phyloP scores from a whole-genome alignment of 2,329 filamentous ascomycete genomes.

The Alternaria alternata region DNA sequence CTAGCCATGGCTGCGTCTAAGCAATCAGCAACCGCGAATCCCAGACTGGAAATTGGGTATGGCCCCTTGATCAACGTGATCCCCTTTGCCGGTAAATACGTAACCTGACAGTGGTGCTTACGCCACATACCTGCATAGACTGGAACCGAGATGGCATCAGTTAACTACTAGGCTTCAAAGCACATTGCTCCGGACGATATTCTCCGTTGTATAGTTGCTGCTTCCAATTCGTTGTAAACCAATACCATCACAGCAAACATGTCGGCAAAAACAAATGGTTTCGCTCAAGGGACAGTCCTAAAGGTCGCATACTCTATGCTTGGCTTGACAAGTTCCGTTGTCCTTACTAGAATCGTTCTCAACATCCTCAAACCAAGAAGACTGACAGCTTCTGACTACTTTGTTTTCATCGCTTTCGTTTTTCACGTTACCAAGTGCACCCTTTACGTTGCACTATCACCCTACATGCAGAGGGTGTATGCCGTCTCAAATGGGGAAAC shows the following conservation, averaged over 20 bases:
- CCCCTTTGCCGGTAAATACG: not conserved
- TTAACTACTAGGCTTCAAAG: not conserved
- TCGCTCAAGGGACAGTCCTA: constrained; percentile 21
- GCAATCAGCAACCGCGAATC: not conserved
- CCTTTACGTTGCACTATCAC: constrained; percentile 48
- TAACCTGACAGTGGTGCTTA: not conserved
- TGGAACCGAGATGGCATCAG: not conserved
- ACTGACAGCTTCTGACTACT: constrained; percentile 15
- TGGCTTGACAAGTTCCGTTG: constrained; percentile 17
- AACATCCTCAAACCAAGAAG: constrained; percentile 10
- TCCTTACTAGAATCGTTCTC: constrained; percentile 19
- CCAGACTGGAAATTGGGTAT: not conserved
- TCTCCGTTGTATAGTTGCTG: not conserved
- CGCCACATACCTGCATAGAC: constrained; percentile 5
- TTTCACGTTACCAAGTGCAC: constrained; percentile 35
- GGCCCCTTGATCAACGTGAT: not conserved
- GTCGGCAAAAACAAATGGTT: constrained; percentile 18
- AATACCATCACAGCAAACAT: not conserved
- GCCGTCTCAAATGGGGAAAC: constrained; percentile 31
- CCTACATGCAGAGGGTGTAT: constrained; percentile 43
- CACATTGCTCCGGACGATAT: not conserved
- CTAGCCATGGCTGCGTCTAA: not conserved
- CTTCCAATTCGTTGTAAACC: not conserved
- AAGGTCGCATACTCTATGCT: constrained; percentile 23
- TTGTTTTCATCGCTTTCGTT: constrained; percentile 34